Evolutionary conservation across 306 rosid genomes (phyloP).

Genomic region (Hylodesmum podocarpum): DNA sequence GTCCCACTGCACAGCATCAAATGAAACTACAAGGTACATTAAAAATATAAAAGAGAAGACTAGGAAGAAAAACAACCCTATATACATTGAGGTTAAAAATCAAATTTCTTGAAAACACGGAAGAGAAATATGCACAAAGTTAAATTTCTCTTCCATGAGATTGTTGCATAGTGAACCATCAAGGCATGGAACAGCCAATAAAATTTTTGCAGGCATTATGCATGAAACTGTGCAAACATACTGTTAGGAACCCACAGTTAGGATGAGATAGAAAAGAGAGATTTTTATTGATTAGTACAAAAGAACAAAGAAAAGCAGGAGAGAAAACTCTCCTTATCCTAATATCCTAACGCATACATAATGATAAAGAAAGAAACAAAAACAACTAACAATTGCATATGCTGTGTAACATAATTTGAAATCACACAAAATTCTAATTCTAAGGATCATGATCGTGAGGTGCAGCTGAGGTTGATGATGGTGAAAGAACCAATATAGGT

Average conservation of each 20-base stretch:
- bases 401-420: background rate
- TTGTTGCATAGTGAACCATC: conserved; percentile 1
- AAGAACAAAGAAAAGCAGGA: no score
- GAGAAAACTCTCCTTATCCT: no score
- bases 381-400: background rate
- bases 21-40: background rate
- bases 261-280: no score
- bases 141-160: conserved; percentile 10
- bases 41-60: background rate
- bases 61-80: background rate
- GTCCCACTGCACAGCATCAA: background rate
- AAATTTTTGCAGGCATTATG: background rate
- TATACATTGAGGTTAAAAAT: background rate
- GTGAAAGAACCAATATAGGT: conserved; percentile 52
- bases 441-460: conserved; percentile 80
- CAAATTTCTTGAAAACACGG: background rate
- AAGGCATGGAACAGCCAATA: background rate
- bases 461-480: conserved; percentile 30
- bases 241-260: no score
- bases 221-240: conserved; percentile 16
- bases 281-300: no score
- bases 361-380: background rate
- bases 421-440: conserved; percentile 8
- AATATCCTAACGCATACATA: no score
- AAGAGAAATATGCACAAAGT: background rate